Evolutionary conservation across 2,329 filamentous ascomycete species (phyloP), one percentile per base, ranked within the genome.

Genomic region (Zopfia rhizophila): DNA sequence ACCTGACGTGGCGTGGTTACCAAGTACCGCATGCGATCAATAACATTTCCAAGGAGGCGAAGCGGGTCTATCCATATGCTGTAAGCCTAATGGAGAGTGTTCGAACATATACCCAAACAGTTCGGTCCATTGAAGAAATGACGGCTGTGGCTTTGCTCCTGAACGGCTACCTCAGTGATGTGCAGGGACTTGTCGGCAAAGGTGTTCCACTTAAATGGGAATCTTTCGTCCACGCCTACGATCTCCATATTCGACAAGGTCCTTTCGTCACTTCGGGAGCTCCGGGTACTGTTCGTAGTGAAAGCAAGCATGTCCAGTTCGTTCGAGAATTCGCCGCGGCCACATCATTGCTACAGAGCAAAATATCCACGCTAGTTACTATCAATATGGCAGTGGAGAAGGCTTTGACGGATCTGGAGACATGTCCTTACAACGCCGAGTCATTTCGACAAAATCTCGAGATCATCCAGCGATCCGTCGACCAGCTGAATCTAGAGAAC

Each of bases 41-140:
- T 72, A 97, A 91, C 54, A 91, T 96, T 41, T 96, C 95, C 1
- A 99, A 97, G 72, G 94, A 99, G 69, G 95, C 94, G n/a, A 96
- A 97, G 74, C 85, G 94, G 40, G 94, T 99, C 3, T 99, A 99
- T 62, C 94, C 94, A 0, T 99, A 95, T 65, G 94, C 95, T 17
- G 92, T 99, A 56, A 97, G 92, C 66, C 76, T 99, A 57, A 99
- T 99, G 91, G 94, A 99, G 75, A 97, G 91, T 63, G 91, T 97
- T n/a, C 85, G 92, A 47, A 97, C 91, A 0, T 88, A 96, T 54
- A 84, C 91, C 2, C 93, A 97, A 72, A 97, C 91, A 0, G 87
- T 88, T 59, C 86, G 91, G 21, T 85, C 89, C 38, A 95, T 99
- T 48, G 80, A 85, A 13, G 84, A 88, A 42, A 93, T 99, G 90